phyloP scores from a whole-genome alignment of 2,329 filamentous ascomycete species.

The Fusarium musae region DNA sequence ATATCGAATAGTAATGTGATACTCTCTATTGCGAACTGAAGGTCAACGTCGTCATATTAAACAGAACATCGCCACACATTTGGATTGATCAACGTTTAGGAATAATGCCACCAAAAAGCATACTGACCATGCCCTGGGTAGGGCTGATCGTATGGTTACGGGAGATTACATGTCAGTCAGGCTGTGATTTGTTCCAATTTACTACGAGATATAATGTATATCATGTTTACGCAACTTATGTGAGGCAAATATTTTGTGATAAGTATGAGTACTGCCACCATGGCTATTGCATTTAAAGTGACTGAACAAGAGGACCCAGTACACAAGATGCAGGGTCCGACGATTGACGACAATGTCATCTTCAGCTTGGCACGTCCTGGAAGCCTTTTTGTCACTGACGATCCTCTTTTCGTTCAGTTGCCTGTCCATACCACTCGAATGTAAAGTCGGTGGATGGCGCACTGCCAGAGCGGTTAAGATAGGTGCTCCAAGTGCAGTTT shows the following conservation, averaged over 20 bases:
- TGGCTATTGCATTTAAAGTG: not conserved
- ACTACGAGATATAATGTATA: not conserved
- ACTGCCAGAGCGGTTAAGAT: not conserved
- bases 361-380: not conserved
- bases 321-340: not conserved
- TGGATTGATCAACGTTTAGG: not conserved
- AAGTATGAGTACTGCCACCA: not conserved
- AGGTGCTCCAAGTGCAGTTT: not conserved
- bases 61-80: not conserved
- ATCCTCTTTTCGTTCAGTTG: not conserved
- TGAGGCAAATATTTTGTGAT: not conserved
- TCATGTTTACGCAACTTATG: not conserved
- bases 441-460: not conserved
- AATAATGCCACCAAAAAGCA: not conserved
- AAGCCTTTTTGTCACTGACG: not conserved
- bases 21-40: not conserved
- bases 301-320: not conserved
- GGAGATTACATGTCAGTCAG: not conserved
- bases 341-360: not conserved
- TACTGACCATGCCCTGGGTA: not conserved
- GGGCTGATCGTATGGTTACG: not conserved
- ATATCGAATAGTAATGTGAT: not conserved
- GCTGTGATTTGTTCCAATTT: not conserved
- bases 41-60: not conserved
- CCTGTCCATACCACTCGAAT: not conserved